Percentiles rank a stretch among this genome's conserved stretches.
Conservation (phyloP, 306 rosid species). For the Comarum palustre region DNA sequence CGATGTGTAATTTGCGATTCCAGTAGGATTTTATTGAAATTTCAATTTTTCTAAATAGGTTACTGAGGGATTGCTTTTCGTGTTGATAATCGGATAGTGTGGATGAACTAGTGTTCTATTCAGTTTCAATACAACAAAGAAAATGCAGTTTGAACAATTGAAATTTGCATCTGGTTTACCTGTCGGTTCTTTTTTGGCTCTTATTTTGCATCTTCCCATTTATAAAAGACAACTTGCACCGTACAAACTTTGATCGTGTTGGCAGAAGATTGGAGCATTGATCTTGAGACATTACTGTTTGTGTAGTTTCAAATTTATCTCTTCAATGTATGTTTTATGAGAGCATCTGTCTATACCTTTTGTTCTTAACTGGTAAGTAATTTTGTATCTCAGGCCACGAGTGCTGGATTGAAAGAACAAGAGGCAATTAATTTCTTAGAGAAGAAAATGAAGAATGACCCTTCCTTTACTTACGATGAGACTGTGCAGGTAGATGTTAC, state of each 20-base stretch:
- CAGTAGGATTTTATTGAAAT: background rate
- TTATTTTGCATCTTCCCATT: background rate
- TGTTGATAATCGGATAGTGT: background rate
- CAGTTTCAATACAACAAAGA: background rate
- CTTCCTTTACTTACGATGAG: conserved; percentile 85
- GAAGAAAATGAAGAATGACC: conserved; percentile 98
- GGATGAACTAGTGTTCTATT: background rate
- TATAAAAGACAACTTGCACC: background rate
- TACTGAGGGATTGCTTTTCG: background rate
- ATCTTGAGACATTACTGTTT: background rate
- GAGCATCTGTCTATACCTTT: background rate
- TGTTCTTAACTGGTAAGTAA: conserved; percentile 1
- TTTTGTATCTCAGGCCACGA: conserved; percentile 68
- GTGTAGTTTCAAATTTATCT: background rate
- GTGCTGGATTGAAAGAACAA: conserved; percentile 97
- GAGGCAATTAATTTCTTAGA: conserved; percentile 99
- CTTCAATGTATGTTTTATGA: background rate
- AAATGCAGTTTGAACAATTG: background rate
- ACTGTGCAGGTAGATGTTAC: conserved; percentile 77
- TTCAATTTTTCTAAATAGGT: background rate
- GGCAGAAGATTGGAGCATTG: background rate
- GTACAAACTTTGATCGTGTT: background rate
- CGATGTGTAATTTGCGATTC: background rate
- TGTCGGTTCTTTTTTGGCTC: background rate
- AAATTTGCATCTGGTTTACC: no score